Percentiles rank a stretch among this genome's conserved stretches.
These are phyloP conservation scores for Lagenidium sp. DNA, from an alignment of 352 stramenopile species.

Conservation along the genomic window DNA sequence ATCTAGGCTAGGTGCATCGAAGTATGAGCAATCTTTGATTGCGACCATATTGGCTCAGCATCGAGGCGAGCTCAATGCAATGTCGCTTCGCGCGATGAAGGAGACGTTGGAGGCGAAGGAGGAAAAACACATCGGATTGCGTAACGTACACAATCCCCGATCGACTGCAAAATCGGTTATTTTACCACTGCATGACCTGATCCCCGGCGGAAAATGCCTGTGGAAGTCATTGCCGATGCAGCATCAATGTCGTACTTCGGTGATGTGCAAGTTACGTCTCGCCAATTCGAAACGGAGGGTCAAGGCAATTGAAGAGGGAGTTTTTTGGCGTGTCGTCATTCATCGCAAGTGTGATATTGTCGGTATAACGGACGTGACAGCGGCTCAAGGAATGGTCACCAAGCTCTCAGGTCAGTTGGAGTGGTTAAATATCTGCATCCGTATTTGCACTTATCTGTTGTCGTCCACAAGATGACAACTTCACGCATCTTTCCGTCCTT, in stretches of 20 bases:
- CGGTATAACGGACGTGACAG: background rate
- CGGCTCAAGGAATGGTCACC: background rate
- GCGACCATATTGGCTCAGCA: too few species aligned
- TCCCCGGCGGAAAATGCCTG: too few species aligned
- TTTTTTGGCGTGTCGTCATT: constrained; percentile 5
- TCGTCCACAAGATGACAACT: background rate
- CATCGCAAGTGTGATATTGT: constrained; percentile 6
- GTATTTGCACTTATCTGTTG: background rate
- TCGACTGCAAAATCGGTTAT: background rate
- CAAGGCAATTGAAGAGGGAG: background rate
- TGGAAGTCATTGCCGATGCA: background rate
- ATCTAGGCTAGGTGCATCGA: background rate
- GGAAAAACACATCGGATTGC: too few species aligned
- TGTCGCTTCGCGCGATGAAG: too few species aligned
- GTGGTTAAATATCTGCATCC: background rate
- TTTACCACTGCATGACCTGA: too few species aligned
- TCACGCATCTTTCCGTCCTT: constrained; percentile 3
- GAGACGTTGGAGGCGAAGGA: too few species aligned
- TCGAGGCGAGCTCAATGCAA: too few species aligned
- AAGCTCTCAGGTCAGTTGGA: background rate
- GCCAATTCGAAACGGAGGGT: background rate
- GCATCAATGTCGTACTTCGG: background rate
- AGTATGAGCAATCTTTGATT: too few species aligned
- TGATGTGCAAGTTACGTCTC: background rate
- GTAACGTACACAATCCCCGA: background rate